Evolutionary conservation across 306 rosid genomes (phyloP), one percentile per base, ranked within the genome.

Genomic region (Quercus berberidifolia): DNA sequence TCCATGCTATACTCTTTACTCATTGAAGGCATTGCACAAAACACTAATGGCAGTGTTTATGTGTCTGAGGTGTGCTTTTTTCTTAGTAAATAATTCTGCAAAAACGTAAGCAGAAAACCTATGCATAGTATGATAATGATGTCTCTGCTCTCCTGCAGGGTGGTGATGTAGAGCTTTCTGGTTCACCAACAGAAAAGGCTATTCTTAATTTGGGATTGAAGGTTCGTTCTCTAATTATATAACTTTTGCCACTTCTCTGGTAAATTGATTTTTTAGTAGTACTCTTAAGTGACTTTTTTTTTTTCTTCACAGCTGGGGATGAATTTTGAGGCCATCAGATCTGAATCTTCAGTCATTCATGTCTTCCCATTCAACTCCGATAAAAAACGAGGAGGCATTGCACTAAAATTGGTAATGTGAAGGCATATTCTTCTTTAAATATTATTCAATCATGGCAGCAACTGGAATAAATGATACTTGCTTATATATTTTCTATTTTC

Each of bases 101-200:
- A 17, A 65, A 68, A 10, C 30, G 63, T 51, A 63, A 49, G 59
- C 43, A 9, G 49, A 33, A 75, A 28, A 65, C 46, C 52, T 59
- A 54, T 31, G 69, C 23, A 9, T 49, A 35, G 25, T 33, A 67
- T 67, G 25, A 67, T 67, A 33, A 67, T 69, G 21, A n/a, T 17
- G 54, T 77, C 63, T 20, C 43, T 87, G n/a, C 46, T 73, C 25
- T 31, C 43, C 79, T 71, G 74, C 76, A 92, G 98, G 72, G 81
- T n/a, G 84, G 87, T 52, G 85, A 80, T 51, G 63, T 83, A 38
- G 98, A 90, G 85, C 83, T 94, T 84, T 84, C 96, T 75, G 98
- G 98, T 54, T 94, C 98, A 83, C 98, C 98, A 28, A 94, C 98
- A 5, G 98, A 94, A 75, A 92, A 88, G 85, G 97, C 98, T 55